Evolutionary conservation across 306 rosid species (phyloP).

Genomic region (Glycine tomentella): DNA sequence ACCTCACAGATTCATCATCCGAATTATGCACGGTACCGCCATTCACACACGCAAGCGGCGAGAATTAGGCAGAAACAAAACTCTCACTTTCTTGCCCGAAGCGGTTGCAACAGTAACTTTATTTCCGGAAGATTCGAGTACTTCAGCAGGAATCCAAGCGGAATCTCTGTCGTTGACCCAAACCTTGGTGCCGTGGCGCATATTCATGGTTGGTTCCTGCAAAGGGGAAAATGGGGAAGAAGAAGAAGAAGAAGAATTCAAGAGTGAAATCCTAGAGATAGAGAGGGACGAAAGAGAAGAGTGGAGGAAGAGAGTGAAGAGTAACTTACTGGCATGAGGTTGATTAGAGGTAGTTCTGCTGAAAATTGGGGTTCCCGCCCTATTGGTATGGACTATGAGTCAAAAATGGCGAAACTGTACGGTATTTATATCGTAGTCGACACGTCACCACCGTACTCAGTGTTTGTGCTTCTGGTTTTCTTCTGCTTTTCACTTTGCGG

Average conservation of each 20-base stretch:
- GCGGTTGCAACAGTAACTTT: conserved; percentile 56
- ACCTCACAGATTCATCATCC: not conserved
- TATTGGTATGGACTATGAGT: conserved; percentile 53
- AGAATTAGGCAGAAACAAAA: not conserved
- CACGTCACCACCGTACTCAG: conserved; percentile 60
- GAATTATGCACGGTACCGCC: not conserved
- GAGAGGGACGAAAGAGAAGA: conserved; percentile 42
- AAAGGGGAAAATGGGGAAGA: not conserved
- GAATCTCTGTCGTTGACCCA: conserved; percentile 77
- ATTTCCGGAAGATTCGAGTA: conserved; percentile 55
- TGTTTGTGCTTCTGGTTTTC: not conserved
- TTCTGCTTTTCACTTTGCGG: not conserved
- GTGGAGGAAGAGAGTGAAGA: not conserved
- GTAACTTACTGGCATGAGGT: conserved; percentile 34
- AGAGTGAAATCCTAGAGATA: conserved; percentile 58
- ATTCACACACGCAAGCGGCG: not conserved
- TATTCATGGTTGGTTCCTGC: conserved; percentile 59
- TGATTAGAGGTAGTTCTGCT: conserved; percentile 34
- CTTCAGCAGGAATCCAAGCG: conserved; percentile 86
- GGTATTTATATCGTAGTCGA: conserved; percentile 54
- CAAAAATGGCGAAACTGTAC: conserved; percentile 55
- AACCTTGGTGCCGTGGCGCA: conserved; percentile 88
- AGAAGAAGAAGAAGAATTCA: not conserved
- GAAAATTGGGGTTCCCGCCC: conserved; percentile 91
- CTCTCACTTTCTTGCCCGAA: conserved; percentile 70